phyloP scores from a whole-genome alignment of 495 filamentous ascomycete species.

The Oidiodendron maius region DNA sequence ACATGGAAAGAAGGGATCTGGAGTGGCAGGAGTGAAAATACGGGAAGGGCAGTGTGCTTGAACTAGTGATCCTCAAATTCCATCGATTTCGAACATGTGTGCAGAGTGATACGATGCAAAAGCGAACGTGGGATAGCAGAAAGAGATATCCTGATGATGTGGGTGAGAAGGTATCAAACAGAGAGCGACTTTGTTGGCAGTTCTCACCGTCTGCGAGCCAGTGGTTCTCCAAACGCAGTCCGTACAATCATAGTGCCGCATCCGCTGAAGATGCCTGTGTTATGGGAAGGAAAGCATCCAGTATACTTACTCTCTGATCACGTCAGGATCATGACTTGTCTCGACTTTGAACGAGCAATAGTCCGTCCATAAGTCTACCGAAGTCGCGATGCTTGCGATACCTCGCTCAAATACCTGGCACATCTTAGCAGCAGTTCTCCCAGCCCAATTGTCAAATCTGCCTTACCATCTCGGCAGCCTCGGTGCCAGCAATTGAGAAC shows the following conservation, averaged over 20 bases:
- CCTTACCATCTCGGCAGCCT: slow-evolving; percentile 94
- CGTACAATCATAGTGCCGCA: slow-evolving; percentile 17
- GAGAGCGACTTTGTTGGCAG: slow-evolving; percentile 21
- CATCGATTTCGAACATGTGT: slow-evolving; percentile 38
- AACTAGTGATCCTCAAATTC: slow-evolving; percentile 41
- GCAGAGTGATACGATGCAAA: slow-evolving; percentile 30
- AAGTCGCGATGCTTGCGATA: slow-evolving; percentile 85
- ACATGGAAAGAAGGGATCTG: slow-evolving; percentile 26
- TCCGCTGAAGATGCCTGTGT: slow-evolving; percentile 33
- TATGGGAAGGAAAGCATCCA: slow-evolving; percentile 65
- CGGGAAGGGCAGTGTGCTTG: slow-evolving; percentile 50
- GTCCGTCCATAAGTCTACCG: slow-evolving; percentile 93
- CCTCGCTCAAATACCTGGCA: slow-evolving; percentile 88
- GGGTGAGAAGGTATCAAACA: slow-evolving; percentile 45
- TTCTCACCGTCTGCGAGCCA: slow-evolving; percentile 28
- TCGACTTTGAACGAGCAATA: slow-evolving; percentile 98
- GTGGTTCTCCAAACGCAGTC: slow-evolving; percentile 14
- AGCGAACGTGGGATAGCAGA: slow-evolving; percentile 32
- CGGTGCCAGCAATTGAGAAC: slow-evolving; percentile 92
- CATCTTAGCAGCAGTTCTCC: too few species aligned
- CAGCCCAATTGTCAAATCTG: too few species aligned
- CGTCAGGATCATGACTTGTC: slow-evolving; percentile 86
- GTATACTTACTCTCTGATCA: slow-evolving; percentile 98
- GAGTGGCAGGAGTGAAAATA: slow-evolving; percentile 47
- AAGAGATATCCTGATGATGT: slow-evolving; percentile 50